Evolutionary conservation across 2,329 filamentous ascomycete species (phyloP).

Genomic region (Talaromyces sp.): DNA sequence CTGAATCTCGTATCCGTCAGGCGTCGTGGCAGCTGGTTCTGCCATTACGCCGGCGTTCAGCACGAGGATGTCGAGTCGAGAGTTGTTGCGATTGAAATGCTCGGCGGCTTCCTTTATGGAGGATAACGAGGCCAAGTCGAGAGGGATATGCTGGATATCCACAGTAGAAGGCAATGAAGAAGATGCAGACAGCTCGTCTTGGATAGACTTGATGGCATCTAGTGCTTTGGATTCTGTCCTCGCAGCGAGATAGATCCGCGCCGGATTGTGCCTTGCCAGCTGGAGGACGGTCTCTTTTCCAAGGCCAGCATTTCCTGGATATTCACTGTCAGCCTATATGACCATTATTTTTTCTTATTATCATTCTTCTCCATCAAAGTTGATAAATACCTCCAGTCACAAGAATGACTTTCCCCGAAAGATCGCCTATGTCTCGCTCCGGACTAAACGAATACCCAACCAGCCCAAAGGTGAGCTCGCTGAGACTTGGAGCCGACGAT

Average conservation of each 20-base stretch:
- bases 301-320: constrained; percentile 42
- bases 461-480: constrained; percentile 30
- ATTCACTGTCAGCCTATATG: neutral
- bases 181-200: constrained; percentile 20
- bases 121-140: constrained; percentile 49
- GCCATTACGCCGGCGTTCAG: constrained; percentile 48
- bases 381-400: constrained; percentile 45
- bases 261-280: constrained; percentile 48
- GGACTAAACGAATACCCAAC: constrained; percentile 37
- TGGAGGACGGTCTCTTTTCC: constrained; percentile 45
- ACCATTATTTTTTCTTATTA: neutral
- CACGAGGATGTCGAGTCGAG: constrained; percentile 43
- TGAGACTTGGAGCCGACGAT: constrained; percentile 31
- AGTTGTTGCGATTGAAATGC: constrained; percentile 34
- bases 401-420: constrained; percentile 48
- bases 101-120: constrained; percentile 44
- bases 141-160: constrained; percentile 42
- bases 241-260: constrained; percentile 53
- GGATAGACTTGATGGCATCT: constrained; percentile 41
- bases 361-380: neutral
- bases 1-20: constrained; percentile 42
- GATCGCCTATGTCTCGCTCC: constrained; percentile 40
- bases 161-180: constrained; percentile 18
- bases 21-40: constrained; percentile 31
- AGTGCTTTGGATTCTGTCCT: constrained; percentile 42